Conservation (phyloP, 148 eudicot species). For the Diospyros lotus region DNA sequence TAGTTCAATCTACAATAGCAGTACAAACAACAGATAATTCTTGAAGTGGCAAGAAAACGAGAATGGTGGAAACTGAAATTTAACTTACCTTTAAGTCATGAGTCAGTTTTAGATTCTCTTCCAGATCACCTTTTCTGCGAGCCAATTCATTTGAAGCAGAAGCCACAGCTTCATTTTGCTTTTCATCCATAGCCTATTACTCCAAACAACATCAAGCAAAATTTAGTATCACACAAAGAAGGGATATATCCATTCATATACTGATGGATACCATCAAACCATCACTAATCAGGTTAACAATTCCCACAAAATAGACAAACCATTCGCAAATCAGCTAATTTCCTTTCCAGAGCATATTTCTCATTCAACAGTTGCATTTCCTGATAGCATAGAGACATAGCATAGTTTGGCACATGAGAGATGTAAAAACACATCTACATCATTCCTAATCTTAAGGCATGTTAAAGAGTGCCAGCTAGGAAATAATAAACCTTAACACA, state of each 20-base stretch:
- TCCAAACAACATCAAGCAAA: conserved; percentile 12
- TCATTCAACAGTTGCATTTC: conserved; percentile 78
- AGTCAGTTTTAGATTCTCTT: conserved; percentile 61
- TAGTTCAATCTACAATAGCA: background rate
- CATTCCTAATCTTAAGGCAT: conserved; percentile 4
- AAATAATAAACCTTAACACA: conserved; percentile 49
- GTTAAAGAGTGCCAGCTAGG: conserved; percentile 9
- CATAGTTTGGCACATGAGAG: conserved; percentile 13
- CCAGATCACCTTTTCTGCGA: conserved; percentile 67
- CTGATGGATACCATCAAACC: conserved; percentile 6
- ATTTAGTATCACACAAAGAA: background rate
- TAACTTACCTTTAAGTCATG: conserved; percentile 64
- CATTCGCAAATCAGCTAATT: conserved; percentile 76
- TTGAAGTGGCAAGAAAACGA: background rate
- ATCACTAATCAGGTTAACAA: conserved; percentile 15
- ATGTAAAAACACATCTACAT: conserved; percentile 1
- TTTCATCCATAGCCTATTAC: conserved; percentile 77
- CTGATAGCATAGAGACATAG: conserved; percentile 35
- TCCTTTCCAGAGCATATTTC: conserved; percentile 69
- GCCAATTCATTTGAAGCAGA: conserved; percentile 65
- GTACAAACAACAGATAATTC: background rate
- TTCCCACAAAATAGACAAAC: conserved; percentile 36
- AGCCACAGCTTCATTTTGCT: conserved; percentile 63
- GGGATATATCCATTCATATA: conserved; percentile 1
- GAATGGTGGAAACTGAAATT: background rate